Percentiles rank a stretch among this genome's conserved stretches.
phyloP scores from a whole-genome alignment of 2,329 filamentous ascomycete species.

The Neonectria sp. region DNA sequence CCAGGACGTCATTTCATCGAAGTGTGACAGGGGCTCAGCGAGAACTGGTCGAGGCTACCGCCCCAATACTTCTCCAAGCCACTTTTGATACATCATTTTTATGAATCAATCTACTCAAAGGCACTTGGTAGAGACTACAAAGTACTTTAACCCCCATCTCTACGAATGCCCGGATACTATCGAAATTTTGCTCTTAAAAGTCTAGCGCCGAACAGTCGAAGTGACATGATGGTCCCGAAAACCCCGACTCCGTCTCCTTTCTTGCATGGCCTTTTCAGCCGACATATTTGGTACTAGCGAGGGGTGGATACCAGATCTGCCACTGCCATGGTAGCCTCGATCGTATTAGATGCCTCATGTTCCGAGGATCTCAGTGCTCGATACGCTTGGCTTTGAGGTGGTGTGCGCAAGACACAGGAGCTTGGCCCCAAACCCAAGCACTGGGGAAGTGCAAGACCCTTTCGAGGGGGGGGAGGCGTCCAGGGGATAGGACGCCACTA shows the following conservation, averaged over 20 bases:
- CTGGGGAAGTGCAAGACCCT: background rate
- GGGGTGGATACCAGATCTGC: background rate
- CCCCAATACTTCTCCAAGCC: background rate
- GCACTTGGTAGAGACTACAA: background rate
- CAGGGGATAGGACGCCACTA: background rate
- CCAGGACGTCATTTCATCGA: background rate
- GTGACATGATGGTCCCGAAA: background rate
- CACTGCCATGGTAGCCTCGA: constrained; percentile 8
- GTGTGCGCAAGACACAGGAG: background rate
- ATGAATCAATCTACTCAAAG: constrained; percentile 2
- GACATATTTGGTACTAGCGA: background rate
- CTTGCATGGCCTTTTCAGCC: background rate
- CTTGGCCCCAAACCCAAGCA: background rate
- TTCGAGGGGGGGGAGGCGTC: background rate
- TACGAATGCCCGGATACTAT: background rate
- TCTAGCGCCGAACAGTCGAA: background rate
- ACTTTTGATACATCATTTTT: constrained; percentile 12
- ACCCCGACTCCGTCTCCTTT: background rate
- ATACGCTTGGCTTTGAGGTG: background rate
- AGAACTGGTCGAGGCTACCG: background rate
- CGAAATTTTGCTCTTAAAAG: background rate
- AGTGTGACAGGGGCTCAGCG: constrained; percentile 1
- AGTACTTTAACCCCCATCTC: background rate
- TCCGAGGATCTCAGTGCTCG: constrained; percentile 14
- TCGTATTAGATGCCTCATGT: background rate